Conservation (phyloP, 768 basidiomycete species). For the Russula sp. region DNA sequence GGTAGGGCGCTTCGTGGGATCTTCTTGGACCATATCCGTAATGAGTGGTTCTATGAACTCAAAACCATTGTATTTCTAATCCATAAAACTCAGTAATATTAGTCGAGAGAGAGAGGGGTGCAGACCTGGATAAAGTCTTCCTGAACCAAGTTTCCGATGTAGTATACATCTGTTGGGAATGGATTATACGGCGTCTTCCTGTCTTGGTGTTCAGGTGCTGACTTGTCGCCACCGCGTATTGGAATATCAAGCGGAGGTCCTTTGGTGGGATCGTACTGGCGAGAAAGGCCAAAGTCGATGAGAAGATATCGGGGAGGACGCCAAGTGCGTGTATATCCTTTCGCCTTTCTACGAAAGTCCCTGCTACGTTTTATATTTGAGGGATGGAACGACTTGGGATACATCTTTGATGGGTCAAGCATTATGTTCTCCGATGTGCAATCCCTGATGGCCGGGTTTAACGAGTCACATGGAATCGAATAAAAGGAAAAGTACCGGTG, state of each 20-base stretch:
- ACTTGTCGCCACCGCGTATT: not conserved
- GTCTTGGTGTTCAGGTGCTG: slow-evolving; percentile 14
- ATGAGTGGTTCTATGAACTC: slow-evolving; percentile 18
- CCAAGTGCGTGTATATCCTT: slow-evolving; percentile 26
- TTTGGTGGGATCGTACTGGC: slow-evolving; percentile 7
- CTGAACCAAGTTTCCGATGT: not conserved
- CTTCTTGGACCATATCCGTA: not conserved
- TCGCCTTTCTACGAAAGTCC: slow-evolving; percentile 6
- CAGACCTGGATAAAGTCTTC: not conserved
- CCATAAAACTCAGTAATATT: not conserved
- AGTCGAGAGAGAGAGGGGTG: not conserved
- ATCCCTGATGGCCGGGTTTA: slow-evolving; percentile 1
- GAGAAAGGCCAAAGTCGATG: slow-evolving; percentile 19
- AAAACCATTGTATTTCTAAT: slow-evolving; percentile 5
- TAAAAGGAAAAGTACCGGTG: slow-evolving; percentile 6
- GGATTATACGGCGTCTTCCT: slow-evolving; percentile 6
- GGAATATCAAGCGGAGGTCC: slow-evolving; percentile 2
- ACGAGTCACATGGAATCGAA: not conserved
- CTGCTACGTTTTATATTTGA: not conserved
- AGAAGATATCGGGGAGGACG: slow-evolving; percentile 25
- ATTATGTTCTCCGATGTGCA: slow-evolving; percentile 11
- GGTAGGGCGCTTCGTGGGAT: slow-evolving; percentile 4
- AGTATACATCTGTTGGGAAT: slow-evolving; percentile 20
- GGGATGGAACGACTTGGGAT: slow-evolving; percentile 16
- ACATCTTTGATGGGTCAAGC: slow-evolving; percentile 18